A percentile compares a stretch with the other conserved stretches of the same genome.
These are phyloP conservation scores for Acidomyces sp. DNA, from an alignment of 495 filamentous ascomycete genomes.

Conservation along the genomic window DNA sequence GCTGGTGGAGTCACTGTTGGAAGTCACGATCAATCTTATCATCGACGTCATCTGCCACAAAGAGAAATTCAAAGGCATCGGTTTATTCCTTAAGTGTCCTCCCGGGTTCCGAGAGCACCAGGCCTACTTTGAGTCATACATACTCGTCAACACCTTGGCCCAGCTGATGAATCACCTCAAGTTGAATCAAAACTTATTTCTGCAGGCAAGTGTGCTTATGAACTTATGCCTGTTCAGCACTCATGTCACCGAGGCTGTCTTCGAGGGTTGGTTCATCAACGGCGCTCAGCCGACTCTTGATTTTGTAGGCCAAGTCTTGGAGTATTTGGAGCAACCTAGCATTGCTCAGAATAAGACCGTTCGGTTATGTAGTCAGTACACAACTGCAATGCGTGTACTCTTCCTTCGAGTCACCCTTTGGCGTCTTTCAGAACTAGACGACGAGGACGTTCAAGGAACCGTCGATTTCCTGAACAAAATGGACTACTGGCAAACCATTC, in stretches of 20 bases:
- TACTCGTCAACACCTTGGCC: conserved; percentile 61
- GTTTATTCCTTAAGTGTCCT: conserved; percentile 76
- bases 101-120: conserved; percentile 88
- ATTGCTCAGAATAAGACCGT: conserved; percentile 69
- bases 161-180: conserved; percentile 56
- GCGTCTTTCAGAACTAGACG: conserved; percentile 69
- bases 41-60: conserved; percentile 65
- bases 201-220: conserved; percentile 68
- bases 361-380: conserved; percentile 69
- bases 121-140: conserved; percentile 84
- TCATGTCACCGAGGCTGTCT: conserved; percentile 77
- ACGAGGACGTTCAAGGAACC: conserved; percentile 44
- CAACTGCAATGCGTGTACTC: conserved; percentile 56
- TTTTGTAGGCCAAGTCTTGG: conserved; percentile 69
- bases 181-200: conserved; percentile 56
- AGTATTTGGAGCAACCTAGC: conserved; percentile 80
- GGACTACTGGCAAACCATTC: conserved; percentile 86
- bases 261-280: conserved; percentile 89
- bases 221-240: conserved; percentile 69
- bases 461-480: conserved; percentile 65
- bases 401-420: conserved; percentile 68
- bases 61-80: conserved; percentile 84
- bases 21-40: conserved; percentile 65
- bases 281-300: conserved; percentile 73
- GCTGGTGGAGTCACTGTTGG: conserved; percentile 60